Evolutionary conservation across 805 yeast species (phyloP), one percentile per base, ranked within the genome.

Genomic region (Myxozyma geophila): DNA sequence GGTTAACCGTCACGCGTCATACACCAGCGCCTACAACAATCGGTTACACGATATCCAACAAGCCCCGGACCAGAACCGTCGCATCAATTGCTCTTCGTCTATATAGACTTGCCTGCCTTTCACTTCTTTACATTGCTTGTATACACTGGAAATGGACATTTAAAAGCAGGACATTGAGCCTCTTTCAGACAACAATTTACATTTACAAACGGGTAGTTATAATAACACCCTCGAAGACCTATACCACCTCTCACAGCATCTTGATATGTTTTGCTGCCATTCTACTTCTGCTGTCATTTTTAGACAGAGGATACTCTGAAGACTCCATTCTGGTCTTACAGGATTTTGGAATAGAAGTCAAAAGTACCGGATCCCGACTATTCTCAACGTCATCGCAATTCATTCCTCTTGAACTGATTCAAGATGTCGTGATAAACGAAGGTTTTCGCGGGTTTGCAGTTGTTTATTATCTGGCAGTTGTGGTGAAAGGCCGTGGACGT

Each of bases 381-480:
- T 47, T 64, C 44, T 52, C 59, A 33, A 50, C 54, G 15, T 39
- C 64, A 2, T 48, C 63, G 12, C 57, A 60, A 28, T 82, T 82
- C 67, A 76, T 82, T 37, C 84, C 84, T 2, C 70, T 77, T 10
- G 76, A 75, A 28, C 77, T 79, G 60, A 78, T 82, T 62, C 79
- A 81, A 13, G 85, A 82, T 68, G 72, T 82, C 21, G 82, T 82
- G 7, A 76, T 82, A 21, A 83, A 81, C 68, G 85, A 82, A 68
- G 85, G 83, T 1, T 82, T 82, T 69, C 79, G 77, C 60, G 81
- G 82, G 3, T 80, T 80, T 67, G 82, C 82, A 43, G 85, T 82
- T 36, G 75, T 82, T 7, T 82, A 77, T 67, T 82, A 80, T 71
- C 71, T 81, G 74, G 80, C 83, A 66, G 74, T 81, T 7, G 71